Base-by-base conservation (phyloP, 345 rosid species). In the Syzygium aromaticum region DNA sequence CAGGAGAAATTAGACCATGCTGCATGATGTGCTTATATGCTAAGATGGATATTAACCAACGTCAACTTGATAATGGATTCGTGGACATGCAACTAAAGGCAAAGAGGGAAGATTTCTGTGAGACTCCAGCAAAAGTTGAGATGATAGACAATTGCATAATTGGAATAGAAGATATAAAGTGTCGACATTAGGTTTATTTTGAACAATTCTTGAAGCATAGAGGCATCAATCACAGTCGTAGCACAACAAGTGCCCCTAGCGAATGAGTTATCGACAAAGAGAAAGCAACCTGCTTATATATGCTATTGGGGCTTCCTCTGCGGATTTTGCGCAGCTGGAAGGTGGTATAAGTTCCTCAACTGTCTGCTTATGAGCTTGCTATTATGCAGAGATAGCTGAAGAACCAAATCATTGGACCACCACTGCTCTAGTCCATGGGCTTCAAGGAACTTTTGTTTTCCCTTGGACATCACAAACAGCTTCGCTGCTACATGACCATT, bases 391-490 rank as follows among this genome's bases (percentile, higher is more conserved):
- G 95, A 93, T 87, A 88, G 91, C 82, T 95, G 96, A 77, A 93
- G 95, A 64, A 95, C 93, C 90, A 92, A 88, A 86, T 96, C 94
- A 86, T 98, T 94, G 0, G 99, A 96, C 99, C 99, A 96, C 99
- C 99, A 96, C 84, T 98, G 99, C 88, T 98, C 98, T 67, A 98
- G 80, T 46, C 99, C 98, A 54, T 96, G 99, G 52, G 99, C 99
- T 91, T 98, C 98, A 0, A 88, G 90, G 92, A 95, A 95, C 92
- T 92, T 95, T 91, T 98, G 98, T 84, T 96, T 96, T 89, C 98
- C 98, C 90, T 95, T 96, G 0, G 98, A 96, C 94, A 88, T 91
- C 40, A 98, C 98, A 57, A 96, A 98, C 89, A 98, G 92, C 94
- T 96, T 98, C 0, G 97, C 98, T 16, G 95, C 93, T 59, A 87